These are phyloP conservation scores for Brasilioporus rufonigricans DNA, from an alignment of 768 basidiomycete species.

Conservation along the genomic window DNA sequence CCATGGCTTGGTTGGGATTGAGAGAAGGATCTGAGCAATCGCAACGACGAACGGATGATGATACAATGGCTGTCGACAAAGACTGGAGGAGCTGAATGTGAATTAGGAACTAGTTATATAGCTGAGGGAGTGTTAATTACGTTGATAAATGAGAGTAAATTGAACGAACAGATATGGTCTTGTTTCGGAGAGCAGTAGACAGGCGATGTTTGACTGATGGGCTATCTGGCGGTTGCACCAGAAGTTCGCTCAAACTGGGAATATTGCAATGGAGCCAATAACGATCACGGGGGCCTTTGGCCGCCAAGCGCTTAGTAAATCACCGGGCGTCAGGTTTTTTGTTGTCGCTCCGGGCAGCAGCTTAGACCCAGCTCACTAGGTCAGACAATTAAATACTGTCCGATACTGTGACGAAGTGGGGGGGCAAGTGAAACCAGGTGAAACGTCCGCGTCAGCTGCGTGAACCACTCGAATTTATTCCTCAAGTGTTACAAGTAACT, in stretches of 20 bases:
- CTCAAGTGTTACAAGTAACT: background rate
- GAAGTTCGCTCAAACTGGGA: slow-evolving; percentile 14
- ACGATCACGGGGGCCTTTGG: background rate
- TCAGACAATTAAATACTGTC: too few relatives aligned
- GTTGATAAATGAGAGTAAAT: background rate
- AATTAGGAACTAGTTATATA: slow-evolving; percentile 7
- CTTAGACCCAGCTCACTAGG: too few relatives aligned
- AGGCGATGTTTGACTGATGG: background rate
- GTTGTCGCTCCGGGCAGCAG: too few relatives aligned
- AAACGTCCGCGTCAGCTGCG: background rate
- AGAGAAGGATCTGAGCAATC: background rate
- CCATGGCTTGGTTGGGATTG: slow-evolving; percentile 21
- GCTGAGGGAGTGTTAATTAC: slow-evolving; percentile 1
- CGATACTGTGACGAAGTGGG: too few relatives aligned
- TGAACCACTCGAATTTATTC: background rate
- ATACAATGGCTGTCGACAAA: background rate
- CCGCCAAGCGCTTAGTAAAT: too few relatives aligned
- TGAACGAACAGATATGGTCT: slow-evolving; percentile 13
- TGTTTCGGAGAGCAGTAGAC: slow-evolving; percentile 9
- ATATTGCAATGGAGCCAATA: slow-evolving; percentile 4
- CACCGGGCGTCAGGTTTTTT: too few relatives aligned
- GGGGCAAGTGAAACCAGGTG: background rate
- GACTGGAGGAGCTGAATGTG: background rate
- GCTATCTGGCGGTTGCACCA: slow-evolving; percentile 4
- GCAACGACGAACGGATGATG: background rate